A percentile compares a stretch with the other conserved stretches of the same genome.
Conservation (phyloP, 176 grass and related monocot species). For the Ensete ventricosum region DNA sequence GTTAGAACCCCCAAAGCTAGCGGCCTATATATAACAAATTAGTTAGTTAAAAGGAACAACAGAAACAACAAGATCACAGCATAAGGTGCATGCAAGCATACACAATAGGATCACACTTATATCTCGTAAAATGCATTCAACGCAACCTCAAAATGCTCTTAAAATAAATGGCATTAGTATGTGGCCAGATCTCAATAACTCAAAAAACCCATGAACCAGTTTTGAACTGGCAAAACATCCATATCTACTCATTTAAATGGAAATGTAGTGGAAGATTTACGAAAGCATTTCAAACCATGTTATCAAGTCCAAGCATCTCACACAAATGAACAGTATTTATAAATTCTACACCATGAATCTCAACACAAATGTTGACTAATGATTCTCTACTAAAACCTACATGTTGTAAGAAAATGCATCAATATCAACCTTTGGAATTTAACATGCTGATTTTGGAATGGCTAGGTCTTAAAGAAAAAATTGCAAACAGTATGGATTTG, state of each 20-base stretch:
- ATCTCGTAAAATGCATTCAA: background rate
- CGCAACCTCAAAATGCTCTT: background rate
- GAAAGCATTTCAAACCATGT: background rate
- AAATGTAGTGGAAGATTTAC: background rate
- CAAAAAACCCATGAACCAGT: background rate
- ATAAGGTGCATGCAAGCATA: background rate
- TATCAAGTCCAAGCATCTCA: background rate
- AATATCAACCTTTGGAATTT: background rate
- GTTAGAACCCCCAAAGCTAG: constrained; percentile 96
- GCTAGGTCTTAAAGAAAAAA: background rate
- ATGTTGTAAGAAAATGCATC: background rate
- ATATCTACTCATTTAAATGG: background rate
- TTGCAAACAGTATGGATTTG: background rate
- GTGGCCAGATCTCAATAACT: background rate
- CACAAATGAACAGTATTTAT: too few species aligned
- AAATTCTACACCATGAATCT: background rate
- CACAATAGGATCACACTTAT: background rate
- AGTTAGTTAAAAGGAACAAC: background rate
- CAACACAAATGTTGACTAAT: background rate
- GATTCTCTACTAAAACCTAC: background rate
- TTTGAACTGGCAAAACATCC: background rate
- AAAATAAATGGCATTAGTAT: background rate
- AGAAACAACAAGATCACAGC: background rate
- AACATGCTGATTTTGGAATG: background rate
- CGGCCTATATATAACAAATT: constrained; percentile 47